Percentiles rank a stretch among this genome's conserved stretches.
phyloP scores from a whole-genome alignment of 1,284 basidiomycete species.

The Irpex sp. region DNA sequence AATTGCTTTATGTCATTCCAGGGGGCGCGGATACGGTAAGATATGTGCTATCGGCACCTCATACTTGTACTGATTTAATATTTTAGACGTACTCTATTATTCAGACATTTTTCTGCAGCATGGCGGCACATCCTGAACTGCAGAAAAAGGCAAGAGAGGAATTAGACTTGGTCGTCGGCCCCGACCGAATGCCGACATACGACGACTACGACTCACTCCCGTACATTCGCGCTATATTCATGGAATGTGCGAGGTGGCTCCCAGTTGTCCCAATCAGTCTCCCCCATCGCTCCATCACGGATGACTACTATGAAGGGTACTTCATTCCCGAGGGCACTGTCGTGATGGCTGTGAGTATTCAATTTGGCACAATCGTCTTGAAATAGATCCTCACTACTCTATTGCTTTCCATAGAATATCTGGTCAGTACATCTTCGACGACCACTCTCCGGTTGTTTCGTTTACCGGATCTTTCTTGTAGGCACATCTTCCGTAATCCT shows the following conservation, averaged over 20 bases:
- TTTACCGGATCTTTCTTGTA: neutral
- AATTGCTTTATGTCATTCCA: neutral
- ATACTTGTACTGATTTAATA: constrained; percentile 1
- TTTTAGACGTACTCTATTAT: constrained; percentile 25
- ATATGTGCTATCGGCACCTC: neutral
- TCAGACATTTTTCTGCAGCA: constrained; percentile 24
- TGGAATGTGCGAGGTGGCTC: constrained; percentile 24
- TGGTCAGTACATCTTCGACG: neutral
- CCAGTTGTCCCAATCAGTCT: neutral
- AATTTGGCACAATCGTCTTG: neutral
- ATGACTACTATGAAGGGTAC: constrained; percentile 23
- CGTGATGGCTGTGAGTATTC: neutral
- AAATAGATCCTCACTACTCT: neutral
- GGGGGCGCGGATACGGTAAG: constrained; percentile 26
- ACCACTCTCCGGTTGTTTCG: neutral
- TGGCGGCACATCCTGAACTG: constrained; percentile 29
- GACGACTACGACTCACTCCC: constrained; percentile 27
- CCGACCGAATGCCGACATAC: constrained; percentile 28
- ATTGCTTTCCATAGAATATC: neutral
- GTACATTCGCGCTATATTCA: constrained; percentile 30
- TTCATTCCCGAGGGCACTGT: constrained; percentile 21
- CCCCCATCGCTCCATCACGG: constrained; percentile 9
- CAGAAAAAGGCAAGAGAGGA: constrained; percentile 29
- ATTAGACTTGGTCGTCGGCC: constrained; percentile 31
- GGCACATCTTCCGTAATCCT: constrained; percentile 21